Conservation (phyloP, 345 rosid genomes). For the Linum trigynum region DNA sequence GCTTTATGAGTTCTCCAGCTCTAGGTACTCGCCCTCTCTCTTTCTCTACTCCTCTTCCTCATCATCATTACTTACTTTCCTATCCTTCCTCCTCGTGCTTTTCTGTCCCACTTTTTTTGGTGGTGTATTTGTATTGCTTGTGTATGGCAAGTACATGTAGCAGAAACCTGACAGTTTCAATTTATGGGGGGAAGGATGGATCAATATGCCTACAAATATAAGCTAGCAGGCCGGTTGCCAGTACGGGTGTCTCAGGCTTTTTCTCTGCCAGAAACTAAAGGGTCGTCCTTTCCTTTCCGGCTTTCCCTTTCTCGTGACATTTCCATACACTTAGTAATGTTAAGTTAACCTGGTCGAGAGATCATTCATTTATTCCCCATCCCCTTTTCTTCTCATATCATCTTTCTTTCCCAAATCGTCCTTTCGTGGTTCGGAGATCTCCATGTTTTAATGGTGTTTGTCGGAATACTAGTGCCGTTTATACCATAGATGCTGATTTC, state of each 20-base stretch:
- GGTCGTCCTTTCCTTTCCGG: not conserved
- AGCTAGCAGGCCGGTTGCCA: too few species aligned
- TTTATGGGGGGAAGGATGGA: too few species aligned
- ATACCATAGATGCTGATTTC: not conserved
- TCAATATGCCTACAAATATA: too few species aligned
- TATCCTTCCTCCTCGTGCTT: not conserved
- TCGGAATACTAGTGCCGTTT: not conserved
- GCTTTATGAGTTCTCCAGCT: conserved; percentile 3
- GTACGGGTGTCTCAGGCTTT: too few species aligned
- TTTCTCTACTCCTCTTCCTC: not conserved
- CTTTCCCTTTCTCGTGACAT: not conserved
- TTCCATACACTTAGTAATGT: too few species aligned
- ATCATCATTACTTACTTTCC: not conserved
- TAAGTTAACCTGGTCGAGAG: too few species aligned
- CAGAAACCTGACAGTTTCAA: not conserved
- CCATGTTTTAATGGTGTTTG: not conserved
- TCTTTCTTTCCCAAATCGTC: not conserved
- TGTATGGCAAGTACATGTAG: not conserved
- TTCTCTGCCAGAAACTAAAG: too few species aligned
- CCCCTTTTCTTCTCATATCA: too few species aligned
- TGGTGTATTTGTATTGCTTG: not conserved
- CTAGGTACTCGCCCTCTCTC: not conserved
- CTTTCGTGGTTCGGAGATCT: not conserved
- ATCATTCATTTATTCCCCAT: too few species aligned
- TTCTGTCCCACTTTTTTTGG: too few species aligned